Evolutionary conservation across 441 rosid species (phyloP), one percentile per base, ranked within the genome.

Genomic region (Jatropha multifida): DNA sequence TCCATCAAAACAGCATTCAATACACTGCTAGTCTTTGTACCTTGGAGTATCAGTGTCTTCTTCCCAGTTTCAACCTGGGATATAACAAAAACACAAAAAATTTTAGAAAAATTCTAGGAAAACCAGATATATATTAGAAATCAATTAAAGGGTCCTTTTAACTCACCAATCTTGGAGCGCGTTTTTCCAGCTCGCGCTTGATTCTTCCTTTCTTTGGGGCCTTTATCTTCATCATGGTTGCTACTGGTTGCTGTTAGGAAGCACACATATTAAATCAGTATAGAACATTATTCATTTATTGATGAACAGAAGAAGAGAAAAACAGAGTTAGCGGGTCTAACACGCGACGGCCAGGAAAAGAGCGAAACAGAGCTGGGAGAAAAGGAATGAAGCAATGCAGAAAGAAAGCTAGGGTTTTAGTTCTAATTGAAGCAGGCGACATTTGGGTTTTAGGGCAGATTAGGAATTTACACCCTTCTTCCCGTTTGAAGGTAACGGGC

Each of bases 1-100:
- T 95, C 98, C 48, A 88, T 85, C 78, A 95, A 61, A 1, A 95
- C 87, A 38, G 87, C 67, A 82, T 88, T 92, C 67, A 95, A 40
- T 14, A 90, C 87, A 74, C 80, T 83, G 75, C 97, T 90, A 26
- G 97, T 88, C 84, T 92, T 93, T 40, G 96, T 90, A 32, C 98
- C 98, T 76, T 90, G 95, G 68, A 95, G 93, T 71, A 95, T 82
- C 85, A 95, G 88, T 0, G 98, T 92, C 89, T 93, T 95, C 92
- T 86, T 95, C 87, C 96, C 97, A 3, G 85, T 90, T 75, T 95
- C 99, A 48, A 95, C 90, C 99, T 95, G 74, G 66, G 67, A 71
- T 27, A 61, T 40, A 44, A 17, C 62, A 55, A 38, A 67, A 14
- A 51, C 55, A 40, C 40, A 8, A 14, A 64, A 17, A 44, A 23